Evolutionary conservation across 2,329 filamentous ascomycete species (phyloP), one percentile per base, ranked within the genome.

Genomic region (Mycosphaerella arachidis): DNA sequence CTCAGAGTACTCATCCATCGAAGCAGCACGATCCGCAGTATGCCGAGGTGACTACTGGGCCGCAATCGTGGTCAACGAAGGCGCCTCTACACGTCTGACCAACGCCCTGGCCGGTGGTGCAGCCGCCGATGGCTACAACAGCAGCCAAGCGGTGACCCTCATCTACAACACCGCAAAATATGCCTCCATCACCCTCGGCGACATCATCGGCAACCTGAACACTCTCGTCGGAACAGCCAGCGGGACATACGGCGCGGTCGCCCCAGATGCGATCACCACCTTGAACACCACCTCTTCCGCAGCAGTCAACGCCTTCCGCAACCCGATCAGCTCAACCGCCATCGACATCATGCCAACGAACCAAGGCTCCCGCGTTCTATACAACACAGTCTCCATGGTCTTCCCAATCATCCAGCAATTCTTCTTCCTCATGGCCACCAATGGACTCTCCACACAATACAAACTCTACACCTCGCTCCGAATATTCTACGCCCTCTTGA

Each of bases 111-210:
- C 68, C 4, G 73, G 73, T 20, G 72, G 71, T 24, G 53, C 68
- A 1, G 68, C 72, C 3, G 71, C 72, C 1, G 57, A 68, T 6
- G 61, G 59, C 0, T 80, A 80, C 65, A 69, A 79, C 53, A 55
- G 66, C 4, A 62, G 59, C 31, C 58, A 76, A 53, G 71, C 75
- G 3, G 60, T 81, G 1, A 73, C 71, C 7, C 75, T 76, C 45
- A 68, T 79, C 57, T 81, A 77, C 76, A 80, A 80, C 61, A 74
- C 78, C 61, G 77, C 75, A 7, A 73, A 75, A 8, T 81, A 81
- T 64, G 65, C 78, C 0, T 67, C 75, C 1, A 67, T 75, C 33
- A 66, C 73, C 5, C 74, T 79, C 45, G 67, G 71, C 0, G 64
- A 68, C n/a, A 56, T 80, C 35, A 63, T 48, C 16, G 37, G 45